A percentile compares a stretch with the other conserved stretches of the same genome.
These are phyloP conservation scores for Colletotrichum sp. DNA, from an alignment of 2,329 filamentous ascomycete genomes.

Conservation along the genomic window DNA sequence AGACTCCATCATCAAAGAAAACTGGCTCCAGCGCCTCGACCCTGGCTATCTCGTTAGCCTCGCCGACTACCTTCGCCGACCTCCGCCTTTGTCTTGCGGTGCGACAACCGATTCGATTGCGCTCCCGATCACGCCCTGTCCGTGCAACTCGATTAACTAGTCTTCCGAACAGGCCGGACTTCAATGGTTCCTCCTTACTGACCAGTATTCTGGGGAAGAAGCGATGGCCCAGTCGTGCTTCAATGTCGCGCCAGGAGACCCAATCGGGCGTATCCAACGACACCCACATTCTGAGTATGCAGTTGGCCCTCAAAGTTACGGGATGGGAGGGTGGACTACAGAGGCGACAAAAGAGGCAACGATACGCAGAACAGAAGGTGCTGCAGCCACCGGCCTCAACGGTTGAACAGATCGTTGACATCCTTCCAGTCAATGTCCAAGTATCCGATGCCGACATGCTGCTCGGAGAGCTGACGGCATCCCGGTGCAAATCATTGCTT, in stretches of 20 bases:
- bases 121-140: not conserved
- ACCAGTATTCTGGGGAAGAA: not conserved
- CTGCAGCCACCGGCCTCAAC: not conserved
- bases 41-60: not conserved
- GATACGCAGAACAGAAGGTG: not conserved
- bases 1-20: not conserved
- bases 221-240: not conserved
- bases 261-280: not conserved
- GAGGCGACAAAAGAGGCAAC: not conserved
- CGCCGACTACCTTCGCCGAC: not conserved
- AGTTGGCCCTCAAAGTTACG: not conserved
- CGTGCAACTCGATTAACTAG: not conserved
- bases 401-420: accelerated
- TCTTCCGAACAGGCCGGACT: not conserved
- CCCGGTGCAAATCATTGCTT: slow-evolving; percentile 3
- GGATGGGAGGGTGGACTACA: not conserved
- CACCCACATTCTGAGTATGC: not conserved
- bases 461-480: not conserved
- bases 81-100: not conserved
- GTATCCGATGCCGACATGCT: not conserved
- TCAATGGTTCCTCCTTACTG: not conserved
- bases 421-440: not conserved
- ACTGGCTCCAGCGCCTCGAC: not conserved
- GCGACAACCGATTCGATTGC: not conserved
- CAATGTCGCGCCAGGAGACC: not conserved